These are phyloP conservation scores for Mucor irregularis DNA, from an alignment of 371 early-diverging fungal species.

Conservation along the genomic window DNA sequence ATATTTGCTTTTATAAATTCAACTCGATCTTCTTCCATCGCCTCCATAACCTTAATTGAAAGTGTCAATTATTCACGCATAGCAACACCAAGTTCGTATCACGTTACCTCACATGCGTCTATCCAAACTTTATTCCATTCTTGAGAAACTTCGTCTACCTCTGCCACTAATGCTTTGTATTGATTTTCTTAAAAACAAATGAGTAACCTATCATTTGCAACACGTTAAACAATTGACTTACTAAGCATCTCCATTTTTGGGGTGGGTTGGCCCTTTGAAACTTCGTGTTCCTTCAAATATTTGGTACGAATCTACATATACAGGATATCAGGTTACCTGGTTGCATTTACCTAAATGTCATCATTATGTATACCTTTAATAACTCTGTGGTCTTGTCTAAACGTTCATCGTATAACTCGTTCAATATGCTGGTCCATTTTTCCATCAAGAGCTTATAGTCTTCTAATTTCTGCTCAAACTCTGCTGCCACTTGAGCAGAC, in stretches of 20 bases:
- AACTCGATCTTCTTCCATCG: constrained; percentile 41
- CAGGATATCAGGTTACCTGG: not conserved
- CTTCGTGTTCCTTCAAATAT: constrained; percentile 22
- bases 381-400: constrained; percentile 10
- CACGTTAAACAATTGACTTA: too few species aligned
- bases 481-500: constrained; percentile 19
- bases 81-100: not conserved
- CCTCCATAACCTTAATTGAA: constrained; percentile 28
- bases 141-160: constrained; percentile 30
- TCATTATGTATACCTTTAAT: constrained; percentile 11
- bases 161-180: constrained; percentile 20
- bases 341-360: too few species aligned
- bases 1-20: constrained; percentile 37
- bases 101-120: constrained; percentile 39
- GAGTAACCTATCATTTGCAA: too few species aligned
- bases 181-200: constrained; percentile 29
- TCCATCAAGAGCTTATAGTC: constrained; percentile 14
- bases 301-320: constrained; percentile 12
- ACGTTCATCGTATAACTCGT: constrained; percentile 17
- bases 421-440: constrained; percentile 22
- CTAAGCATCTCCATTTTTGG: constrained; percentile 15
- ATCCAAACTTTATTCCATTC: constrained; percentile 42
- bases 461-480: constrained; percentile 13
- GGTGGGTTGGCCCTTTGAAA: constrained; percentile 13
- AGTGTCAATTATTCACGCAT: not conserved